Conservation (phyloP, 2,329 filamentous ascomycete species). For the Talaromyces funiculosus region DNA sequence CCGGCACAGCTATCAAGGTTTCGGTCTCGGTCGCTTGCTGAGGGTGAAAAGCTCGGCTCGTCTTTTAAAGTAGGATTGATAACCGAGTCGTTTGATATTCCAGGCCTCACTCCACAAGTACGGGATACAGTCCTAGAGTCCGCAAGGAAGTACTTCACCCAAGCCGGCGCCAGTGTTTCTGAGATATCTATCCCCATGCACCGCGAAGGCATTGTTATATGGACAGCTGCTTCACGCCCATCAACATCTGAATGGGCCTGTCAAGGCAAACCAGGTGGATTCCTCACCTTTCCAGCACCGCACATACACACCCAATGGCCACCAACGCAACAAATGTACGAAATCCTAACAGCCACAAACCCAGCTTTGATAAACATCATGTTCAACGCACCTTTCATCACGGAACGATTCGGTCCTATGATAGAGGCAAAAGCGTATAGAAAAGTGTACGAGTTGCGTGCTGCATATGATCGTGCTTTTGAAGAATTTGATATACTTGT, state of each 20-base stretch:
- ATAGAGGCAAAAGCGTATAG: conserved; percentile 44
- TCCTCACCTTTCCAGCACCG: conserved; percentile 28
- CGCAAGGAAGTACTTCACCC: conserved; percentile 32
- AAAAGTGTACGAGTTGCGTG: conserved; percentile 43
- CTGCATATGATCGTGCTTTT: conserved; percentile 44
- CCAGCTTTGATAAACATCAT: conserved; percentile 44
- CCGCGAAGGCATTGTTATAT: conserved; percentile 39
- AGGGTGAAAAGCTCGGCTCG: conserved; percentile 25
- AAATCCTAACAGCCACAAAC: conserved; percentile 40
- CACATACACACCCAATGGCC: conserved; percentile 30
- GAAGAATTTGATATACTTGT: conserved; percentile 45
- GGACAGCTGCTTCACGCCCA: conserved; percentile 38
- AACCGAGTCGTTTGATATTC: conserved; percentile 39
- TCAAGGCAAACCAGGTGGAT: conserved; percentile 26
- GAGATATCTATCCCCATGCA: conserved; percentile 48
- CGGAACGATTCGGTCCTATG: conserved; percentile 20
- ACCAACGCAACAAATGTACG: conserved; percentile 39
- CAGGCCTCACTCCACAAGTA: conserved; percentile 37
- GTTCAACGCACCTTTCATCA: conserved; percentile 33
- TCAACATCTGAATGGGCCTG: conserved; percentile 30
- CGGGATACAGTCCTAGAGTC: conserved; percentile 30
- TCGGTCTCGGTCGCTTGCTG: neutral
- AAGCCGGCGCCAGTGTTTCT: conserved; percentile 41
- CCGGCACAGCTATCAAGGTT: conserved; percentile 21
- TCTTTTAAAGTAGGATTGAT: conserved; percentile 45